Conservation (phyloP, 495 filamentous ascomycete genomes). For the Friedmanniomyces endolithicus region DNA sequence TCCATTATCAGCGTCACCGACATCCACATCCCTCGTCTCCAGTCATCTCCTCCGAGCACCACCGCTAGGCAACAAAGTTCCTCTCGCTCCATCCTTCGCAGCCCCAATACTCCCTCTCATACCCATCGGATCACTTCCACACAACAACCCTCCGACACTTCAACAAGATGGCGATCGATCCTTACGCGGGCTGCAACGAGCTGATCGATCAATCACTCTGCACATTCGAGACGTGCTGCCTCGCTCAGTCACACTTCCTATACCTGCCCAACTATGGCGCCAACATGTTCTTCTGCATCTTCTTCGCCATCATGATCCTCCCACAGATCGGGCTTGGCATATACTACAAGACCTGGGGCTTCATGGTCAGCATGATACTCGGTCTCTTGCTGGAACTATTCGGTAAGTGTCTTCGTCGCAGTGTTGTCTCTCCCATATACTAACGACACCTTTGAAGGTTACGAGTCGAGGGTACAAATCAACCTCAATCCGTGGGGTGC, state of each 20-base stretch:
- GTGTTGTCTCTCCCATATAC: not conserved
- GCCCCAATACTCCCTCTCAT: too few relatives aligned
- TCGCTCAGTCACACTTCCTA: constrained; percentile 9
- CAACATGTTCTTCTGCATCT: constrained; percentile 30
- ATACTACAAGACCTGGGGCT: constrained; percentile 34
- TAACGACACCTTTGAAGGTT: constrained; percentile 21
- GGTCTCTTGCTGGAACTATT: constrained; percentile 32
- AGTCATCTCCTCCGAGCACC: too few relatives aligned
- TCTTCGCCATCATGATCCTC: constrained; percentile 30
- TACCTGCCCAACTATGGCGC: constrained; percentile 33
- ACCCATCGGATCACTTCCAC: too few relatives aligned
- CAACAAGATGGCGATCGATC: constrained; percentile 11
- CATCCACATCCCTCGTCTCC: too few relatives aligned
- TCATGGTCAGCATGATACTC: constrained; percentile 28
- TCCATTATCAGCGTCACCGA: too few relatives aligned
- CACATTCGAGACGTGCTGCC: constrained; percentile 19
- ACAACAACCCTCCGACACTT: not conserved
- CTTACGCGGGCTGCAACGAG: constrained; percentile 12
- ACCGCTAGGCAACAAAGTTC: too few relatives aligned
- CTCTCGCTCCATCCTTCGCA: too few relatives aligned
- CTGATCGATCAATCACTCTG: not conserved
- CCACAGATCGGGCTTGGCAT: constrained; percentile 30
- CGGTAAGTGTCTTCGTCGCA: not conserved
- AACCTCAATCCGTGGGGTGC: constrained; percentile 29
- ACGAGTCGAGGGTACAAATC: constrained; percentile 31